Conservation (phyloP, 306 rosid species). For the Cucumis sativus region Cucumber_9930_V3 NC_026655.2:9211001-9211500, state of each 20-base stretch:
- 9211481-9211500: no score
- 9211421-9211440: not conserved
- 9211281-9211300: constrained; percentile 46
- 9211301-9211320: constrained; percentile 70
- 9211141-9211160: not conserved
- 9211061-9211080: not conserved
- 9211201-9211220: constrained; percentile 43
- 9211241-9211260: constrained; percentile 96
- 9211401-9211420: constrained; percentile 12
- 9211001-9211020: constrained; percentile 84
- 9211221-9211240: constrained; percentile 63
- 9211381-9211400: constrained; percentile 79
- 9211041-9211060: not conserved
- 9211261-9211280: constrained; percentile 42
- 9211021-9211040: constrained; percentile 51
- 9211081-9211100: no score
- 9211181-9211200: constrained; percentile 89
- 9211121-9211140: not conserved
- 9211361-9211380: constrained; percentile 85
- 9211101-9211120: not conserved
- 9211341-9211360: constrained; percentile 91
- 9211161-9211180: constrained; percentile 1
- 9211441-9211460: no score
- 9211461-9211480: no score
- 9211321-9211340: constrained; percentile 81